Evolutionary conservation across 768 basidiomycete species (phyloP).

Genomic region (Paxillus ammoniavirescens): DNA sequence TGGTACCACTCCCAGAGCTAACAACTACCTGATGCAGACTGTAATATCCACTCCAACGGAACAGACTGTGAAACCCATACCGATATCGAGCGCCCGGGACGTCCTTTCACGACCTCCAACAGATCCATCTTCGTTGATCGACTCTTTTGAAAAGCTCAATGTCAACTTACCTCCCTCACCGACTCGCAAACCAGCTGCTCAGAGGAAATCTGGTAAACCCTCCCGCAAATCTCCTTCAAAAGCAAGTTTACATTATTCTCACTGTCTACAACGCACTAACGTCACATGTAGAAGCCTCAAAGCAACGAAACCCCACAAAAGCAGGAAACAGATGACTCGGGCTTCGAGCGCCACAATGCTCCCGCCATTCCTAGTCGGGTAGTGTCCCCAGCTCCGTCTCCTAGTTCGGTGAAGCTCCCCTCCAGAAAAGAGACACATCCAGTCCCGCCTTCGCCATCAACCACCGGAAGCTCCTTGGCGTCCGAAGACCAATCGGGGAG

Average conservation of each 20-base stretch:
- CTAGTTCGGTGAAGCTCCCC: slow-evolving; percentile 12
- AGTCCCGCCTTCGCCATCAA: slow-evolving; percentile 13
- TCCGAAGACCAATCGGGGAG: slow-evolving; percentile 18
- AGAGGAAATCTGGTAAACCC: neutral
- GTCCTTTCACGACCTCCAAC: neutral
- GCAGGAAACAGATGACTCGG: neutral
- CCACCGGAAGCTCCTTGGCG: slow-evolving; percentile 1
- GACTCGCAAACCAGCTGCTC: neutral
- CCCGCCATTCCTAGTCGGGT: neutral
- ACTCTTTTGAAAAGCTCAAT: neutral
- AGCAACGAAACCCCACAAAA: neutral
- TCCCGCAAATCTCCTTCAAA: neutral
- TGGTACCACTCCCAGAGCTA: neutral
- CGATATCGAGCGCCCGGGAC: neutral
- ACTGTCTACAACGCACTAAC: neutral
- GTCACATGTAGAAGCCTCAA: slow-evolving; percentile 2
- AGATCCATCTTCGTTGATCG: neutral
- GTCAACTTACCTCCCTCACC: slow-evolving; percentile 12
- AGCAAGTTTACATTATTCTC: slow-evolving; percentile 3
- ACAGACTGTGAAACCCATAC: neutral
- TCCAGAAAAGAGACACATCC: neutral
- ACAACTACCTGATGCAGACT: slow-evolving; percentile 5
- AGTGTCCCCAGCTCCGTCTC: slow-evolving; percentile 6
- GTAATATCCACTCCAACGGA: slow-evolving; percentile 3
- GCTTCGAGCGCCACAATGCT: slow-evolving; percentile 8